Conservation (phyloP, 2,329 filamentous ascomycete genomes). For the Paraconiothyrium sp. region DNA sequence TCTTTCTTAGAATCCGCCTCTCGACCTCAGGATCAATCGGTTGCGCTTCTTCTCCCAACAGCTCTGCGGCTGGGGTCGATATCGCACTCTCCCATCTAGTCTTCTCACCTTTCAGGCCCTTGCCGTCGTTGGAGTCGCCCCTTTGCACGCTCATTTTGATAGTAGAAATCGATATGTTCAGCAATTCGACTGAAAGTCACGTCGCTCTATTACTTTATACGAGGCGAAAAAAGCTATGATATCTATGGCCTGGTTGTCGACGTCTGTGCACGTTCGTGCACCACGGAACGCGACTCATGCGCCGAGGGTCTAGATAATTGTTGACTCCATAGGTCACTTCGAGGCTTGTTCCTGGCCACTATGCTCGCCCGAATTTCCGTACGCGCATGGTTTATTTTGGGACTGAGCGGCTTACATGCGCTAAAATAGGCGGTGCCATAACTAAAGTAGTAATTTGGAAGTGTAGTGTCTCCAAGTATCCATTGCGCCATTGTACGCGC, state of each 20-base stretch:
- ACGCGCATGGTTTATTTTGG: background rate
- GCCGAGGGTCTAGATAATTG: background rate
- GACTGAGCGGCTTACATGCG: background rate
- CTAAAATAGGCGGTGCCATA: background rate
- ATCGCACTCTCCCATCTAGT: background rate
- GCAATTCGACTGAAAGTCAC: background rate
- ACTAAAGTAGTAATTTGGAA: background rate
- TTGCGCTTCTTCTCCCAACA: constrained; percentile 67
- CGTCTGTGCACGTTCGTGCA: background rate
- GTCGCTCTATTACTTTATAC: background rate
- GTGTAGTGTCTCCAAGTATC: background rate
- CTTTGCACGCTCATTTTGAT: background rate
- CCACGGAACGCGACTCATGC: background rate
- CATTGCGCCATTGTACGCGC: background rate
- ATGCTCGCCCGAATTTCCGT: background rate
- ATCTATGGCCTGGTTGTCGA: background rate
- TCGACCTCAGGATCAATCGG: constrained; percentile 64
- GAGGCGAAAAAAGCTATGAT: background rate
- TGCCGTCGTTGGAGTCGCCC: background rate
- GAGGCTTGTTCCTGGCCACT: background rate
- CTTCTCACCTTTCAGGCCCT: background rate
- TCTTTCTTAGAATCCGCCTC: constrained; percentile 70
- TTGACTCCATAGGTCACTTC: background rate
- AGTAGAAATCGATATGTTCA: background rate
- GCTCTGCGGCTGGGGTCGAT: constrained; percentile 30